Percentiles rank a stretch among this genome's conserved stretches.
Evolutionary conservation across 169 alveolate genomes (phyloP).

Genomic region (Eimeria sp.): DNA sequence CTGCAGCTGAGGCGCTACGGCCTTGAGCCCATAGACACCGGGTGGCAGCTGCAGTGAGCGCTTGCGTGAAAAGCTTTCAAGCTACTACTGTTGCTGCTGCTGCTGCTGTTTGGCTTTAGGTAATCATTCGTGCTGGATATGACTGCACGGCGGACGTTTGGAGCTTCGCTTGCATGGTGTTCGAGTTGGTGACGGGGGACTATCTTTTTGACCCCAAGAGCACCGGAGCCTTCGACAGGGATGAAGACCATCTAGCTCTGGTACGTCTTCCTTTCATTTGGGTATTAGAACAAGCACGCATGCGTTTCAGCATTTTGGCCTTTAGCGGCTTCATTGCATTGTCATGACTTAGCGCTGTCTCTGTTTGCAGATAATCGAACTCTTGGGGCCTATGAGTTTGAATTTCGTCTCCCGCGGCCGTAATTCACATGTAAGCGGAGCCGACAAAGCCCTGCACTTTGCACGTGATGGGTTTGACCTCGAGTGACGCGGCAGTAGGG

Average conservation of each 20-base stretch:
- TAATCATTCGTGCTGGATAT: conserved; percentile 97
- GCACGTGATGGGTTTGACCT: not conserved
- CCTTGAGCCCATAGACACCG: conserved; percentile 15
- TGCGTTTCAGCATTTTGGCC: not conserved
- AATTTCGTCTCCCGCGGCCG: conserved; percentile 80
- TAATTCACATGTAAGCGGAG: conserved; percentile 63
- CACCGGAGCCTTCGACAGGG: conserved; percentile 90
- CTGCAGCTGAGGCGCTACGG: not conserved
- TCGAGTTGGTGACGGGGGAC: conserved; percentile 99
- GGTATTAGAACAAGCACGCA: not conserved
- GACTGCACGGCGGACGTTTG: conserved; percentile 98
- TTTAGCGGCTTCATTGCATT: no score
- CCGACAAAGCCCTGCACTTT: not conserved
- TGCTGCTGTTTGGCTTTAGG: conserved; percentile 63
- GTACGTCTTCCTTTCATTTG: conserved; percentile 90
- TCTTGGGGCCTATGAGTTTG: conserved; percentile 60
- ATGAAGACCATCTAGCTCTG: conserved; percentile 97
- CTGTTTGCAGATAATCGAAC: conserved; percentile 77
- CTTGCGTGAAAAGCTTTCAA: no score
- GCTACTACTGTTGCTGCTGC: conserved; percentile 28
- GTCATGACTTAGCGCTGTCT: not conserved
- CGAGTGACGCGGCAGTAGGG: not conserved
- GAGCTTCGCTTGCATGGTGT: conserved; percentile 99
- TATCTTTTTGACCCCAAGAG: conserved; percentile 98
- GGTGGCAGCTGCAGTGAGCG: not conserved